These are phyloP conservation scores for Vaccinium macrocarpon DNA, from an alignment of 148 eudicot genomes.

Conservation along the genomic window DNA sequence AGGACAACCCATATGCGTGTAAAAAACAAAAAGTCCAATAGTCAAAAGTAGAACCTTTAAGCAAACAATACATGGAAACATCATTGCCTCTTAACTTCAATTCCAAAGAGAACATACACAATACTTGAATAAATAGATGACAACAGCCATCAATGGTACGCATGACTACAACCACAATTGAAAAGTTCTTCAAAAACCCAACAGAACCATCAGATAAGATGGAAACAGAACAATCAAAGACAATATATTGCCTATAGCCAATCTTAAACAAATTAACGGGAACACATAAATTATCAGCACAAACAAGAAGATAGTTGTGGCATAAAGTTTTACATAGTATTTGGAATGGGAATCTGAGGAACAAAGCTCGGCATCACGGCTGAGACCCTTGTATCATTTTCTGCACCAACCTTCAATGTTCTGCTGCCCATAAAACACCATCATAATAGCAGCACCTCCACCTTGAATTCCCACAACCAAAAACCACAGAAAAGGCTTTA, in stretches of 20 bases:
- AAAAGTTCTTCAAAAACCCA: neutral
- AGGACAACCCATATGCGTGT: neutral
- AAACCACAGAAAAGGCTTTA: neutral
- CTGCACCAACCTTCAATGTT: conserved; percentile 25
- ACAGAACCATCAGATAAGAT: neutral
- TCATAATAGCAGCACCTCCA: conserved; percentile 19
- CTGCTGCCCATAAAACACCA: conserved; percentile 35
- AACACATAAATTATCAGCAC: neutral
- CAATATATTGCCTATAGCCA: conserved; percentile 4
- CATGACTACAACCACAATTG: neutral
- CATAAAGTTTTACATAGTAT: conserved; percentile 37
- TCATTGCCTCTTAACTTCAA: neutral
- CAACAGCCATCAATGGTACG: neutral
- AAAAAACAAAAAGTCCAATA: neutral
- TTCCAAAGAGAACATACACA: neutral
- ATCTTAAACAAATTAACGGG: neutral
- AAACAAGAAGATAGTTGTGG: conserved; percentile 1
- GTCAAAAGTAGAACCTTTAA: neutral
- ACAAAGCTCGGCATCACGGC: conserved; percentile 49
- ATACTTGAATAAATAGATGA: neutral
- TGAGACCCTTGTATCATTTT: conserved; percentile 38
- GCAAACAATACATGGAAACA: neutral
- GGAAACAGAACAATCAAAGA: neutral
- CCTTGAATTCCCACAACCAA: conserved; percentile 14
- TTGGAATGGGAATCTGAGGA: conserved; percentile 35